These are phyloP conservation scores for Orbilia quercus DNA, from an alignment of 2,329 filamentous ascomycete genomes.

Conservation along the genomic window DNA sequence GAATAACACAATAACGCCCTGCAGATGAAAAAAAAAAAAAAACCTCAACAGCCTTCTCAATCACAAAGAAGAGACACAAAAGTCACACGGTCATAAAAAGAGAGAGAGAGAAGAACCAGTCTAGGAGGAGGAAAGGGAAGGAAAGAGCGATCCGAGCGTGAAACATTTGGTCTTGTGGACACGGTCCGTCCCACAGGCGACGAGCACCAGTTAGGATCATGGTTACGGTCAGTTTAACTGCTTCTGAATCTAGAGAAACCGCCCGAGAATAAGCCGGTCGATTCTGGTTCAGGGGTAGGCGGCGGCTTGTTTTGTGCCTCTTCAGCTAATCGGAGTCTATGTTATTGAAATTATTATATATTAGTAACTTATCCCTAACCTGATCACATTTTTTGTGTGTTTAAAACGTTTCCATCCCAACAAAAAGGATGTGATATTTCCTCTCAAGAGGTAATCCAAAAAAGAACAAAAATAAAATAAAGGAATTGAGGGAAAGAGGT, in stretches of 20 bases:
- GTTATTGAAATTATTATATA: slow-evolving; percentile 30
- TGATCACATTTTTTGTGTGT: slow-evolving; percentile 30
- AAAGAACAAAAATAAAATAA: too few relatives aligned
- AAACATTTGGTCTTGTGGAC: slow-evolving; percentile 55
- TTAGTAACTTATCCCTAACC: slow-evolving; percentile 44
- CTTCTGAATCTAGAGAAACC: slow-evolving; percentile 51
- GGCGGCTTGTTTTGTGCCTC: slow-evolving; percentile 38
- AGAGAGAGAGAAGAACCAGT: slow-evolving; percentile 13
- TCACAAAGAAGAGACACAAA: slow-evolving; percentile 22
- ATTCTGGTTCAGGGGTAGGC: slow-evolving; percentile 36
- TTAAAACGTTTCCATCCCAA: slow-evolving; percentile 13
- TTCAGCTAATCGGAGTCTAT: slow-evolving; percentile 44
- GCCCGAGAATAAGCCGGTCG: slow-evolving; percentile 32
- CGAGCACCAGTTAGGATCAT: slow-evolving; percentile 22
- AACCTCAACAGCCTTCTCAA: slow-evolving; percentile 21
- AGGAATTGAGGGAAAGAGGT: slow-evolving; percentile 8
- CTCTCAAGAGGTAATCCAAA: background rate
- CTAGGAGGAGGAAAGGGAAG: too few relatives aligned
- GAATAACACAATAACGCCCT: slow-evolving; percentile 30
- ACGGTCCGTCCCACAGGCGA: slow-evolving; percentile 55
- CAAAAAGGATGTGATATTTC: slow-evolving; percentile 9
- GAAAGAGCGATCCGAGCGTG: slow-evolving; percentile 49
- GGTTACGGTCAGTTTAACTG: slow-evolving; percentile 22
- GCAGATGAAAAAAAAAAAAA: slow-evolving; percentile 37
- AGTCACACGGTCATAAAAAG: slow-evolving; percentile 25